Conservation (phyloP, 305 asterid species). For the Solanum hybrid region DNA sequence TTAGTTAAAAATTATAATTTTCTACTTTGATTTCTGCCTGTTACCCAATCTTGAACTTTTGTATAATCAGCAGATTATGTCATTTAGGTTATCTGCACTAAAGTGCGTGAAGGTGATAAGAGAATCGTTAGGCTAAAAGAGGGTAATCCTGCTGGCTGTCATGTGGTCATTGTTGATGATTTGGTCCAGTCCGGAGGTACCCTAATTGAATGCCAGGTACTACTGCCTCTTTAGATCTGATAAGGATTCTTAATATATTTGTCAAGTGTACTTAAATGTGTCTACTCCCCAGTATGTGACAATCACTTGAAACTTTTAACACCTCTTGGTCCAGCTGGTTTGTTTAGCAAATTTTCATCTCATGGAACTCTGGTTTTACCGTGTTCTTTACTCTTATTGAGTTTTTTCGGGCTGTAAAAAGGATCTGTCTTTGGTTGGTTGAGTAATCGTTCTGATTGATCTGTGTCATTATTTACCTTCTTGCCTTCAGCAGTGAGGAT, state of each 20-base stretch:
- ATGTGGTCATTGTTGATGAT: constrained; percentile 94
- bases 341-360: background rate
- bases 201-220: constrained; percentile 89
- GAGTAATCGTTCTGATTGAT: background rate
- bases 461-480: background rate
- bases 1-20: constrained; percentile 16
- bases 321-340: background rate
- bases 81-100: constrained; percentile 76
- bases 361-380: background rate
- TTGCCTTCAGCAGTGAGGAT: background rate
- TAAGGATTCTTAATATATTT: background rate
- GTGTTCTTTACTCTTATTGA: background rate
- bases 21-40: background rate
- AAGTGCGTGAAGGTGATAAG: constrained; percentile 95
- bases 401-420: background rate
- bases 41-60: background rate
- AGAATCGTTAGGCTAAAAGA: constrained; percentile 87
- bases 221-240: background rate
- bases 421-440: background rate
- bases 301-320: background rate
- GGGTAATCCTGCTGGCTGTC: constrained; percentile 84
- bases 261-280: background rate
- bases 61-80: background rate
- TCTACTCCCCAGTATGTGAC: background rate
- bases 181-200: constrained; percentile 97